These are phyloP conservation scores for Vitis hybrid DNA, from an alignment of 177 flowering plant species.

Conservation along the genomic window DNA sequence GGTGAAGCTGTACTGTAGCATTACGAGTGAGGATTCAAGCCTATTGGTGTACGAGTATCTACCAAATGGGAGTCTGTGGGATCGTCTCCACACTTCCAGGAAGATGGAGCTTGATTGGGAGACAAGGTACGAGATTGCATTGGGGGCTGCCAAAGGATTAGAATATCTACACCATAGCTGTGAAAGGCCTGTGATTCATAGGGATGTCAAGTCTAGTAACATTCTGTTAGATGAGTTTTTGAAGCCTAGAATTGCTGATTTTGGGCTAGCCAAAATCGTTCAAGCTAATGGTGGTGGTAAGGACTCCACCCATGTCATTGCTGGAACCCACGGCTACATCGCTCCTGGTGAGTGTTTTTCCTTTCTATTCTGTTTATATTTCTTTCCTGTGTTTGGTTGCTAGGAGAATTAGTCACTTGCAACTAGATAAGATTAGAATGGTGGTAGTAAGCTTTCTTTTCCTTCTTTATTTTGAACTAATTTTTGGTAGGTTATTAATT, in stretches of 20 bases:
- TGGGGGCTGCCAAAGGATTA: conserved; percentile 62
- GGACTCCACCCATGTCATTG: conserved; percentile 52
- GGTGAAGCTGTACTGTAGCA: conserved; percentile 64
- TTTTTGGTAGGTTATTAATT: neutral
- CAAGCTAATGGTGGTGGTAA: conserved; percentile 21
- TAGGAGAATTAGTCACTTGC: neutral
- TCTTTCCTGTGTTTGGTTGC: neutral
- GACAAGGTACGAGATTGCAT: conserved; percentile 50
- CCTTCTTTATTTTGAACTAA: too few species aligned
- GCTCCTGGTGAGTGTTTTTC: conserved; percentile 52
- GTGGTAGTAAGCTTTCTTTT: too few species aligned
- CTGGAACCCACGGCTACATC: conserved; percentile 66
- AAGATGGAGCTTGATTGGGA: conserved; percentile 59
- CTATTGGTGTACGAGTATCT: conserved; percentile 65
- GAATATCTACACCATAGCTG: conserved; percentile 69
- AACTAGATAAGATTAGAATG: too few species aligned
- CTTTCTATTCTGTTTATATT: neutral
- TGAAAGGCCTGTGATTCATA: conserved; percentile 54
- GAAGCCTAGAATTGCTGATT: conserved; percentile 72
- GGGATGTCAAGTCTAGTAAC: conserved; percentile 78
- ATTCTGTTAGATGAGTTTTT: conserved; percentile 58
- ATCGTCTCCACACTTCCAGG: conserved; percentile 37
- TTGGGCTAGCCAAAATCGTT: conserved; percentile 62
- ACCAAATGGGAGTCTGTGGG: conserved; percentile 71
- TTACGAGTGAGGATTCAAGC: conserved; percentile 64